Evolutionary conservation across 257 asterid genomes (phyloP).

Genomic region (Lithospermum erythrorhizon): DNA sequence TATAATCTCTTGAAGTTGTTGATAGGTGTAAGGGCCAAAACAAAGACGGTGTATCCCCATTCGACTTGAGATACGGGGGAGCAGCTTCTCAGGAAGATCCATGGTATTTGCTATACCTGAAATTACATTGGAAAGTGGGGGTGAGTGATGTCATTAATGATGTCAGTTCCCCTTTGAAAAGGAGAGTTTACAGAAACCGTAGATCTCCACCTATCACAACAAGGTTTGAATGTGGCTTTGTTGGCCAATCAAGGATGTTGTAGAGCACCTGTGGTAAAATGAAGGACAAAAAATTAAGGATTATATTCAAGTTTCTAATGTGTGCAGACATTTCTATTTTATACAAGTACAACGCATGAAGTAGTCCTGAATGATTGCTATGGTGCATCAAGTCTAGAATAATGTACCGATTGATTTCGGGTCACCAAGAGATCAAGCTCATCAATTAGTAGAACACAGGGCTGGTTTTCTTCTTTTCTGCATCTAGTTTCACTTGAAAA

Average conservation of each 20-base stretch:
- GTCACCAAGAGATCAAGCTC: constrained; percentile 93
- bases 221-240: constrained; percentile 73
- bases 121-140: constrained; percentile 8
- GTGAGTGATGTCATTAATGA: neutral
- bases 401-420: constrained; percentile 74
- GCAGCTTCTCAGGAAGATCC: constrained; percentile 99
- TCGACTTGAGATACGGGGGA: constrained; percentile 96
- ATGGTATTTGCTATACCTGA: constrained; percentile 98
- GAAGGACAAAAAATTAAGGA: neutral
- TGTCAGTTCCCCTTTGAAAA: neutral
- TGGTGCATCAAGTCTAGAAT: constrained; percentile 1
- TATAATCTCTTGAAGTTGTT: constrained; percentile 90
- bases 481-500: constrained; percentile 52
- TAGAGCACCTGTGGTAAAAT: constrained; percentile 53
- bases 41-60: constrained; percentile 99
- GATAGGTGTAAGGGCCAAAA: constrained; percentile 85
- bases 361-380: neutral
- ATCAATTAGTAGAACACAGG: constrained; percentile 91
- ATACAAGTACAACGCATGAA: neutral
- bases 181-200: constrained; percentile 11
- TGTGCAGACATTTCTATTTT: neutral
- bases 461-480: constrained; percentile 43
- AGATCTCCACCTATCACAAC: constrained; percentile 63
- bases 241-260: constrained; percentile 98
- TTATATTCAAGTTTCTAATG: constrained; percentile 5